Evolutionary conservation across 2,329 filamentous ascomycete genomes (phyloP).

Genomic region (Purpureocillium takamizusanense): DNA sequence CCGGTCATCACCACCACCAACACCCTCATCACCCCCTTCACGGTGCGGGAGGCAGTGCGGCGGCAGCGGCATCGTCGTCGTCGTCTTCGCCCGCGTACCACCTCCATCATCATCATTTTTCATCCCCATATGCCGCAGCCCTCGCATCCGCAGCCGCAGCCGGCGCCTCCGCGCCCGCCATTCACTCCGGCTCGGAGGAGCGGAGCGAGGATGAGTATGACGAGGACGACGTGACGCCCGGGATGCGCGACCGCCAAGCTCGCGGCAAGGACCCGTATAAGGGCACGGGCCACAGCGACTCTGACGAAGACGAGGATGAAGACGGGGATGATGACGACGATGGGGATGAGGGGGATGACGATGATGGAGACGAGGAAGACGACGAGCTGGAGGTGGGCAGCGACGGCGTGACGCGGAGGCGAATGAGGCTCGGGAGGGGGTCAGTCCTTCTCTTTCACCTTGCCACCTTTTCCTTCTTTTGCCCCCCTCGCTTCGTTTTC

Average conservation of each 20-base stretch:
- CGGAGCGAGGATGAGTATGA: conserved; percentile 6
- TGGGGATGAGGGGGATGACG: conserved; percentile 3
- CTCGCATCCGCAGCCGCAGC: no score
- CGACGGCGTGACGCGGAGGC: conserved; percentile 1
- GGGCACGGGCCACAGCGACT: conserved; percentile 4
- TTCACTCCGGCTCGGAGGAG: background rate
- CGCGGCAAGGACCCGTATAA: conserved; percentile 48
- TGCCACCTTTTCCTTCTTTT: background rate
- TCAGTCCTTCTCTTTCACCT: background rate
- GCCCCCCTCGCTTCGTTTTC: no score
- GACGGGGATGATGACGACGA: conserved; percentile 15
- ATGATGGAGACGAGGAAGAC: conserved; percentile 3
- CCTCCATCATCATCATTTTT: background rate
- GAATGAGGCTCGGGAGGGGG: conserved; percentile 1
- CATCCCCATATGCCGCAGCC: background rate
- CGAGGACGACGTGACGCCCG: conserved; percentile 28
- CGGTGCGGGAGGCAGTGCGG: no score
- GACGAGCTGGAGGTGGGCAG: background rate
- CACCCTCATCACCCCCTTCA: no score
- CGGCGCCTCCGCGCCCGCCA: no score
- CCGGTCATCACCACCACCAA: no score
- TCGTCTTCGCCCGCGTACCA: no score
- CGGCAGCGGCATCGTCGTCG: no score
- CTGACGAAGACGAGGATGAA: conserved; percentile 12
- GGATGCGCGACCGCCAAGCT: conserved; percentile 50